These are phyloP conservation scores for Polymyxa betae DNA, from an alignment of 208 protist genomes.

Conservation along the genomic window DNA sequence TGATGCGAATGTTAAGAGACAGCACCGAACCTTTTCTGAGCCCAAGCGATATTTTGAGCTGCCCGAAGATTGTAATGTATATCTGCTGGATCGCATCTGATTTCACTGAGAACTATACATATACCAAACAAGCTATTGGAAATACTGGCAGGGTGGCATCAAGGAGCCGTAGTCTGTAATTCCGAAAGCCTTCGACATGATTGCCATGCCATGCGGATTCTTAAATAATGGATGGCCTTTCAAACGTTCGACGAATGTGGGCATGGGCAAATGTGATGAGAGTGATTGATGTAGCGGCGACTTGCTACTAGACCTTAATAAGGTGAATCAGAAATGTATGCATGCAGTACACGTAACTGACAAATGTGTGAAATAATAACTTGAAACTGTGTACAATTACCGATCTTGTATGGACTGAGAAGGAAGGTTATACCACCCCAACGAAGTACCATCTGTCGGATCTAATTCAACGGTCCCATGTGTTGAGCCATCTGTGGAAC, in stretches of 20 bases:
- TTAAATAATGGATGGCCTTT: constrained; percentile 28
- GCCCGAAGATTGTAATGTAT: constrained; percentile 40
- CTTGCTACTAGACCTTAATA: too few relatives aligned
- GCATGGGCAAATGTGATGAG: not conserved
- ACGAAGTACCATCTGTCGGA: too few relatives aligned
- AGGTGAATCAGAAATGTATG: too few relatives aligned
- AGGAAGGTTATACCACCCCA: too few relatives aligned
- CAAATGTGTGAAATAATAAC: not conserved
- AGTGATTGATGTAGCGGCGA: not conserved
- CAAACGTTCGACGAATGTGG: constrained; percentile 21
- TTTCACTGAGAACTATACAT: not conserved
- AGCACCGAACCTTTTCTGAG: constrained; percentile 2
- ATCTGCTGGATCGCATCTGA: constrained; percentile 20
- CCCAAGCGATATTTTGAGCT: constrained; percentile 10
- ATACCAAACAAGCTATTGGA: not conserved
- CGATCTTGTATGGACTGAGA: constrained; percentile 15
- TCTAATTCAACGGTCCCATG: too few relatives aligned
- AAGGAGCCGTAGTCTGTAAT: constrained; percentile 22
- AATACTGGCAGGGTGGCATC: not conserved
- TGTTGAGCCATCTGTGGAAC: too few relatives aligned
- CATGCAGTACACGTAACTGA: not conserved
- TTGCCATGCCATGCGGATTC: constrained; percentile 30
- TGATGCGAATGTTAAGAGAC: not conserved
- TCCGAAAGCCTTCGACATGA: constrained; percentile 34
- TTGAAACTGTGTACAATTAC: not conserved